Evolutionary conservation across 2,329 filamentous ascomycete species (phyloP).

Genomic region (Aspergillus quadricinctus): DNA sequence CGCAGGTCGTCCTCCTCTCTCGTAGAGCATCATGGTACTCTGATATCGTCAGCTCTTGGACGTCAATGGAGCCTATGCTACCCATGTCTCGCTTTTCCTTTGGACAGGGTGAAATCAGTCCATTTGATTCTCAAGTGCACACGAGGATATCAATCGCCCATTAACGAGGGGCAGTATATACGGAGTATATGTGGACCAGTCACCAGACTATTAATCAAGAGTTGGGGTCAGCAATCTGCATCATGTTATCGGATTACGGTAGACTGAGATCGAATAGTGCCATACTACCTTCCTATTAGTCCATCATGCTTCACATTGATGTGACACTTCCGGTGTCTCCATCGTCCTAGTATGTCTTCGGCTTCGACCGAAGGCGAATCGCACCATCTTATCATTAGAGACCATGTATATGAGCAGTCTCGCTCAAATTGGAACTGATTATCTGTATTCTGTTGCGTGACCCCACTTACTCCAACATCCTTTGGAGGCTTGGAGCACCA

Average conservation of each 20-base stretch:
- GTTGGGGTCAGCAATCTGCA: neutral
- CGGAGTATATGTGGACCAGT: neutral
- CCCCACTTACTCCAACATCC: neutral
- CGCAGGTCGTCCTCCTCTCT: conserved; percentile 51
- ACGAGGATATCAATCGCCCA: neutral
- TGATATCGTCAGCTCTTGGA: conserved; percentile 56
- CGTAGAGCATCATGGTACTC: conserved; percentile 54
- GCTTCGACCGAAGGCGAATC: no score
- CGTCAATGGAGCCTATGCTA: conserved; percentile 5
- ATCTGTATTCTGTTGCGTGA: neutral
- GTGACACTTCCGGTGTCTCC: no score
- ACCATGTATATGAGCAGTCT: neutral
- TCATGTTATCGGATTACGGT: no score
- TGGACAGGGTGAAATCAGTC: neutral
- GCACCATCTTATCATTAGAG: neutral
- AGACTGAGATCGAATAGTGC: no score
- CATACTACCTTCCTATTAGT: no score
- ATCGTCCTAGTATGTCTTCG: no score
- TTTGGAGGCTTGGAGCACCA: neutral
- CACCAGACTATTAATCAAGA: neutral
- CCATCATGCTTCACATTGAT: no score
- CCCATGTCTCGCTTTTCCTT: neutral
- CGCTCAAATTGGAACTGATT: neutral
- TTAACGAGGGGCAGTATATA: neutral
- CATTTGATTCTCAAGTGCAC: neutral